A percentile compares a stretch with the other conserved stretches of the same genome.
Evolutionary conservation across 2,329 filamentous ascomycete species (phyloP).

Genomic region (Exserohilum turcica): DNA sequence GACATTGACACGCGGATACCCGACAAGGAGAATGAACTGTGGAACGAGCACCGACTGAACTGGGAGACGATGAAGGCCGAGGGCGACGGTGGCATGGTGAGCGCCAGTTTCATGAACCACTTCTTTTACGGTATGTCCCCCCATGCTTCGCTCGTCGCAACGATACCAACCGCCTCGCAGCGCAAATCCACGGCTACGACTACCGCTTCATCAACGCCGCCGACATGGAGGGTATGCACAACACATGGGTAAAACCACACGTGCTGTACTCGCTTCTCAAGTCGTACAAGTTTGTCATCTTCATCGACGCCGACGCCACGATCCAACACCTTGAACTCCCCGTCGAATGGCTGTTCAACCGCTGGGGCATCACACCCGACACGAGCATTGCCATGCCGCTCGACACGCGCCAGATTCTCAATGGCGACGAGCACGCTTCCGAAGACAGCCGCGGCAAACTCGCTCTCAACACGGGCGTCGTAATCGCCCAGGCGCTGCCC

Average conservation of each 20-base stretch:
- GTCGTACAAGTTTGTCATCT: slow-evolving; percentile 50
- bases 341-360: slow-evolving; percentile 55
- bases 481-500: slow-evolving; percentile 44
- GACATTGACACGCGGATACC: slow-evolving; percentile 40
- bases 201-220: slow-evolving; percentile 50
- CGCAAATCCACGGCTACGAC: slow-evolving; percentile 53
- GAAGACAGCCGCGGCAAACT: slow-evolving; percentile 45
- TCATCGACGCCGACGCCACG: slow-evolving; percentile 53
- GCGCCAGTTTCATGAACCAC: slow-evolving; percentile 49
- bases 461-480: slow-evolving; percentile 49
- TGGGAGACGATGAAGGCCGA: slow-evolving; percentile 26
- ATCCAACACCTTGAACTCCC: slow-evolving; percentile 51
- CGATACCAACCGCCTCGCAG: slow-evolving; percentile 14
- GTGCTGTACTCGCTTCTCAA: slow-evolving; percentile 46
- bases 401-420: slow-evolving; percentile 33
- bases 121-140: slow-evolving; percentile 41
- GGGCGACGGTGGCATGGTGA: slow-evolving; percentile 38
- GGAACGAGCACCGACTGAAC: slow-evolving; percentile 27
- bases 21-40: slow-evolving; percentile 26
- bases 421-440: slow-evolving; percentile 29
- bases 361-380: slow-evolving; percentile 49
- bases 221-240: slow-evolving; percentile 41
- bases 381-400: slow-evolving; percentile 52
- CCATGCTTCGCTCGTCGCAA: background rate
- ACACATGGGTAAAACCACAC: slow-evolving; percentile 51